Conservation (phyloP, 2,329 filamentous ascomycete genomes). For the Akanthomyces lecanii region DNA sequence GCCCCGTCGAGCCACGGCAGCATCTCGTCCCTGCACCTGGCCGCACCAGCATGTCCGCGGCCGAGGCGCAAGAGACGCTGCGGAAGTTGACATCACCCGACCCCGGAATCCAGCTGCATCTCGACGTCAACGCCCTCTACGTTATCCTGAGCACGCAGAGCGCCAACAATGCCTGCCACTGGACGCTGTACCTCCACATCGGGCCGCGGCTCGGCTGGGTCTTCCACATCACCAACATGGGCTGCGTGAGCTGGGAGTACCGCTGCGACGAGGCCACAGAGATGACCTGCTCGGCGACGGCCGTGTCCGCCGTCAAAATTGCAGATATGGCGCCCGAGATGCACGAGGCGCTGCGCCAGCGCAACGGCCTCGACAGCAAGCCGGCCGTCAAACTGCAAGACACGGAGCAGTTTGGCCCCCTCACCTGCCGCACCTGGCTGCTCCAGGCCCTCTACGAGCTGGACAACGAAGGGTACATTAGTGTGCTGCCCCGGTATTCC, state of each 20-base stretch:
- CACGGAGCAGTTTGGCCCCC: constrained; percentile 14
- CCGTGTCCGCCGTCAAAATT: constrained; percentile 11
- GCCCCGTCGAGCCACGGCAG: neutral
- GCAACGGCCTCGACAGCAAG: neutral
- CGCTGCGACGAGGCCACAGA: constrained; percentile 2
- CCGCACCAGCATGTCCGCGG: constrained; percentile 3
- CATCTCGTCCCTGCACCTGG: neutral
- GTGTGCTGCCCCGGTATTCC: constrained; percentile 10
- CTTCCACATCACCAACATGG: constrained; percentile 11
- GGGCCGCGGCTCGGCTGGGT: neutral
- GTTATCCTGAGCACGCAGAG: constrained; percentile 8
- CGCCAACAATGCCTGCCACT: constrained; percentile 3
- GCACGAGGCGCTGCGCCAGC: constrained; percentile 8
- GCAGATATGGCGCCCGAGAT: constrained; percentile 13
- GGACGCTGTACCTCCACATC: constrained; percentile 13
- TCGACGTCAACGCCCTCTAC: constrained; percentile 13
- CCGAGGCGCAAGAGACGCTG: neutral
- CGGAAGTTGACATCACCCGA: neutral
- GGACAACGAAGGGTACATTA: constrained; percentile 20
- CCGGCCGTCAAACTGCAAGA: constrained; percentile 9
- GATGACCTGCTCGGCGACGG: neutral
- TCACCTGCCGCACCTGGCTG: constrained; percentile 17
- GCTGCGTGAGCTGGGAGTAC: neutral
- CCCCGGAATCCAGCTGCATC: neutral
- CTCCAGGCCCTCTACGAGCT: constrained; percentile 18